phyloP scores from a whole-genome alignment of 805 yeast genomes.

The Myxozyma monticola region DNA sequence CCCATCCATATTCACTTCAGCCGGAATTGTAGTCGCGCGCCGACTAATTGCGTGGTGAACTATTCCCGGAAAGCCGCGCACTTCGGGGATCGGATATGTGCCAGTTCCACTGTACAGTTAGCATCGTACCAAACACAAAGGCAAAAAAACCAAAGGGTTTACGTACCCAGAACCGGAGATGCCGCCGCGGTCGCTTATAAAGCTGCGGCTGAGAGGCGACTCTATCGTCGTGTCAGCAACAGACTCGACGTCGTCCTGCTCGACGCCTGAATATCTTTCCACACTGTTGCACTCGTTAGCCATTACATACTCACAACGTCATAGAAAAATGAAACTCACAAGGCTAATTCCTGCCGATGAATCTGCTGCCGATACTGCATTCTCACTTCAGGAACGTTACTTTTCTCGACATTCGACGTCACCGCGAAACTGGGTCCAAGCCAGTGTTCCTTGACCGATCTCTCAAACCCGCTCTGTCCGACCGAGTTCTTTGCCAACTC shows the following conservation, averaged over 20 bases:
- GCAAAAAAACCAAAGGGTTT: neutral
- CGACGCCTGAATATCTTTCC: conserved; percentile 6
- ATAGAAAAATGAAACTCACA: conserved; percentile 7
- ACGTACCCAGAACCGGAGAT: neutral
- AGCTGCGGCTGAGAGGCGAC: neutral
- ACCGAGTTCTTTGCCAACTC: conserved; percentile 94
- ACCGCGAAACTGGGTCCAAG: conserved; percentile 67
- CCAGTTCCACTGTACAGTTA: neutral
- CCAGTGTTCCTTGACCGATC: conserved; percentile 86
- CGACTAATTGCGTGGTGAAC: conserved; percentile 30
- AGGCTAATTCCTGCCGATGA: conserved; percentile 61
- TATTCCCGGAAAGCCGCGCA: conserved; percentile 32
- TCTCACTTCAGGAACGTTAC: conserved; percentile 91
- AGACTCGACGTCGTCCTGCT: neutral
- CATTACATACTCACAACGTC: neutral
- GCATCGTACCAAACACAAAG: neutral
- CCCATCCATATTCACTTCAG: too few relatives aligned
- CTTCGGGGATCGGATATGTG: conserved; percentile 4
- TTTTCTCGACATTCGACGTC: conserved; percentile 88
- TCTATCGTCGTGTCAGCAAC: neutral
- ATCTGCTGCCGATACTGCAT: conserved; percentile 83
- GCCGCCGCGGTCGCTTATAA: neutral
- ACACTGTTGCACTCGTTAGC: conserved; percentile 7
- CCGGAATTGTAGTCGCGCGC: conserved; percentile 9
- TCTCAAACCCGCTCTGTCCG: conserved; percentile 90